Evolutionary conservation across 257 asterid genomes (phyloP), one percentile per base, ranked within the genome.

Genomic region (Penstemon davidsonii): DNA sequence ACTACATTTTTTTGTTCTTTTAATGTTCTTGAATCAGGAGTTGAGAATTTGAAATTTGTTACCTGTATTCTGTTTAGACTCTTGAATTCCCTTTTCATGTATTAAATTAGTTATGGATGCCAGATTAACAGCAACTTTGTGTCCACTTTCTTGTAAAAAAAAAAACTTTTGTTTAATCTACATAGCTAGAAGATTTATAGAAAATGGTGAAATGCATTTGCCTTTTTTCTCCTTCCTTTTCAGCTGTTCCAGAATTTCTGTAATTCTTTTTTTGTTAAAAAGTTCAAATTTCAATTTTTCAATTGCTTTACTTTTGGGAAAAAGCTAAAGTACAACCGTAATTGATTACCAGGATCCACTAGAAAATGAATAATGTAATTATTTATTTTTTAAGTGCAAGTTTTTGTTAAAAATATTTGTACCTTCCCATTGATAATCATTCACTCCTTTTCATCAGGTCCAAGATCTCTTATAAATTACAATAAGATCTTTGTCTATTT

Each of bases 191-290:
- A 67, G 72, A 59, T 67, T 78, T 25, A 70, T 65, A 69, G 73
- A 59, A 56, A 75, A 77, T 71, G 51, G 73, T 51, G 19, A 58
- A 49, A 69, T 69, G 62, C 57, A 71, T 71, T 75, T 56, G 55
- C 74, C 55, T 81, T 79, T 74, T 55, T 73, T 51, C 67, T 68
- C 68, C 38, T 62, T 47, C 64, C 59, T 59, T 75, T 72, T 70
- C 64, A 64, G 40, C 13, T 57, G 55, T 43, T 75, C 64, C 37
- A 57, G 55, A 72, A 43, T 69, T 59, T 77, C 68, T 8, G 54
- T 49, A 49, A 8, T 8, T 49, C 54, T 8, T 49, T 49, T 49
- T 11, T 49, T 8, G 54, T 13, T 49, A 49, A 3, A 8, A 4
- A 8, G 8, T 49, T 49, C 38, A 11, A 43, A 7, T 62, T 49